Base-by-base conservation (phyloP, 306 rosid species). In the Rosa multiflora region DNA sequence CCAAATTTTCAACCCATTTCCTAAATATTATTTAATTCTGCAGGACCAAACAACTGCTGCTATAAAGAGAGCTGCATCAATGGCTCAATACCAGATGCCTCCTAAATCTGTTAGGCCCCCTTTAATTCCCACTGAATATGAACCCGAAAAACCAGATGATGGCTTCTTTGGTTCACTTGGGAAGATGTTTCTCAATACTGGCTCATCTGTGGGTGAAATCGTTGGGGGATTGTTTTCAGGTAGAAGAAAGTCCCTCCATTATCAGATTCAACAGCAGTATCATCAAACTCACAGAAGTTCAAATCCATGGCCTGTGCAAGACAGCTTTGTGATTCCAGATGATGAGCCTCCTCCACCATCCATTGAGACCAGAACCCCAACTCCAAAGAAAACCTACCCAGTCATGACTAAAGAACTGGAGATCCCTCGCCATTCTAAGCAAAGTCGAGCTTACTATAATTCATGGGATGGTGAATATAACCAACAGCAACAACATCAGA, bases 281-380 rank as follows among this genome's bases (percentile, higher is more conserved):
- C 95, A 91, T 37, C 92, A 87, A 81, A 47, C 80, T 23, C 87
- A 81, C 67, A 86, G 87, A 14, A 82, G 85, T 73, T 75, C 90
- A 63, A 87, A 85, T 67, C 18, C 73, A 67, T 96, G 97, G 99
- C 97, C 99, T 2, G 47, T 87, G 90, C 99, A 96, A 88, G 99
- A 96, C 79, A 96, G 98, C 74, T 96, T 82, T 85, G 93, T 91
- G 55, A 91, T 93, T 79, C 94, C 98, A 14, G 86, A 91, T 56
- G 98, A 93, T 39, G 99, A 88, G 83, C 99, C 99, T 48, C 99
- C 98, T 32, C 98, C 99, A 53, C 99, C 97, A 26, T 43, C 91
- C 17, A 21, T 90, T 47, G 99, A 96, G 78, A 84, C 90, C 5
- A 88, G 88, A 87, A 84, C 89, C 49, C 89, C 97, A 0, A 83